Evolutionary conservation across 495 filamentous ascomycete species (phyloP), one percentile per base, ranked within the genome.

Genomic region (Usnea hakonensis): DNA sequence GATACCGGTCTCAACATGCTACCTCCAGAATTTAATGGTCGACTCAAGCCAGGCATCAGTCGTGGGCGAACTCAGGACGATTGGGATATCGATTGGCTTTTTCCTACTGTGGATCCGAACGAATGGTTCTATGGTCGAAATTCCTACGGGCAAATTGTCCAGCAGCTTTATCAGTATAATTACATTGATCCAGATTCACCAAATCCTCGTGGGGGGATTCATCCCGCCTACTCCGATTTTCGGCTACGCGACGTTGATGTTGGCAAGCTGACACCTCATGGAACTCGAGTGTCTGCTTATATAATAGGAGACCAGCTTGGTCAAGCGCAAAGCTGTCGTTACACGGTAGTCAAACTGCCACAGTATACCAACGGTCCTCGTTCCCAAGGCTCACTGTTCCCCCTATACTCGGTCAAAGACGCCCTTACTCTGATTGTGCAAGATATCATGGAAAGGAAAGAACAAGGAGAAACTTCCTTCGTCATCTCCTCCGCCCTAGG

Each of bases 1-100:
- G 52, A 55, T 35, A 55, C 52, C 26, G 52, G 52, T 19, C 52
- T 55, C 16, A 55, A 55, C 52, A 55, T 55, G 28, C 52, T 28
- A 26, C 52, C 26, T 13, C 52, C 52, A 19, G 21, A 13, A 9
- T 57, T 57, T 35, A 28, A 30, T 28, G 21, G 21, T 40, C 55
- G 35, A 26, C 21, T 40, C 21, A 32, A 28, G 17, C 35, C 28
- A 55, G 55, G 35, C 26, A 28, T 40, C 28, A 57, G 3, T 14
- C 52, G 33, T 10, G 52, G 52, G 8, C 52, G 33, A 33, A 55
- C 52, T 10, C 28, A 55, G 26, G 33, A 28, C 21, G 55, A 57
- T 40, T 57, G 55, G 55, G 19, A 57, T n/a, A 57, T 40, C 3
- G 55, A 57, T 11, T 40, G 55, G 33, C 55, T 57, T 28, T 38